phyloP scores from a whole-genome alignment of 2,329 filamentous ascomycete genomes.

The Exophiala spinifera region DNA sequence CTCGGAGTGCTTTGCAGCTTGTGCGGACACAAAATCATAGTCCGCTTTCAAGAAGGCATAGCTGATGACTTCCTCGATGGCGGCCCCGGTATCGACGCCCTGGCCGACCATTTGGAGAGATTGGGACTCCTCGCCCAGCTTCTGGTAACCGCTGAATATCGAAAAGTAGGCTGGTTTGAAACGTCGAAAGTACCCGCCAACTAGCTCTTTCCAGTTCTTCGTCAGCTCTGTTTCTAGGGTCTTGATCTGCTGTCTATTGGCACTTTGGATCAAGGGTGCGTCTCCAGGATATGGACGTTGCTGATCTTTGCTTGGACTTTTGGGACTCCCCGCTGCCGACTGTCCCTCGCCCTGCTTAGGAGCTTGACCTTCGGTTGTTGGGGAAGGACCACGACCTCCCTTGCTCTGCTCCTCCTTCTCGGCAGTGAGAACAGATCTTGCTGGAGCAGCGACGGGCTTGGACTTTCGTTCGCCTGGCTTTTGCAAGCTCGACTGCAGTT shows the following conservation, averaged over 20 bases:
- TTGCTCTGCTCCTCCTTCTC: slow-evolving; percentile 15
- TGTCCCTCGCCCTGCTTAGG: slow-evolving; percentile 2
- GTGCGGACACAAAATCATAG: slow-evolving; percentile 87
- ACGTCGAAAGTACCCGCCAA: slow-evolving; percentile 91
- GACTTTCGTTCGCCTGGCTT: slow-evolving; percentile 30
- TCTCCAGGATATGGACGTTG: slow-evolving; percentile 26
- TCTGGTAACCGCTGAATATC: slow-evolving; percentile 36
- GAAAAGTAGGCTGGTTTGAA: slow-evolving; percentile 81
- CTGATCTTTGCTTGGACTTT: background rate
- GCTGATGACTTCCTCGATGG: slow-evolving; percentile 61
- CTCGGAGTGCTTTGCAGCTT: slow-evolving; percentile 74
- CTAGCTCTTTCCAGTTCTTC: slow-evolving; percentile 72
- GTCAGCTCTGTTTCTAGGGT: slow-evolving; percentile 70
- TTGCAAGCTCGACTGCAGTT: slow-evolving; percentile 71
- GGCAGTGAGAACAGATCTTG: slow-evolving; percentile 11
- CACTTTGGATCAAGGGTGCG: slow-evolving; percentile 51
- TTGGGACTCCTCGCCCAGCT: slow-evolving; percentile 35
- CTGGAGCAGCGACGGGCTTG: background rate
- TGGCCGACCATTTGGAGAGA: slow-evolving; percentile 21
- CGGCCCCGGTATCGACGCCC: slow-evolving; percentile 37
- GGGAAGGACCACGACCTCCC: slow-evolving; percentile 15
- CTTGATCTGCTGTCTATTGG: slow-evolving; percentile 60
- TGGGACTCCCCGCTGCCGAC: slow-evolving; percentile 34
- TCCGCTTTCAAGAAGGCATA: slow-evolving; percentile 94
- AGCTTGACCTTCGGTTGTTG: slow-evolving; percentile 10